Evolutionary conservation across 495 filamentous ascomycete genomes (phyloP).

Genomic region (Cetradonia linearis): DNA sequence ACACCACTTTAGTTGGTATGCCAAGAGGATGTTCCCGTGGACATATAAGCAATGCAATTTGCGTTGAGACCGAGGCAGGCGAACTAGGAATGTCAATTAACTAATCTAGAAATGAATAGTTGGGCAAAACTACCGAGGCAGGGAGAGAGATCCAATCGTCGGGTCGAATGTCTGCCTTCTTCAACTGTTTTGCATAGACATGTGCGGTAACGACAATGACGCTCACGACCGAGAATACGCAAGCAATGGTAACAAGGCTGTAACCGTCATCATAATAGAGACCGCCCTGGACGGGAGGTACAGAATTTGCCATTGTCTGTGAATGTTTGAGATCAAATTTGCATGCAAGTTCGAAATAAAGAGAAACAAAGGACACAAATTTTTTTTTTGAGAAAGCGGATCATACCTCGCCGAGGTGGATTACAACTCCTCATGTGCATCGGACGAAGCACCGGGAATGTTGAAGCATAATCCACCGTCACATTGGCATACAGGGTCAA

Average conservation of each 20-base stretch:
- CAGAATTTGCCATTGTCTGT: background rate
- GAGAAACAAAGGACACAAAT: background rate
- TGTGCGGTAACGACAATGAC: constrained; percentile 5
- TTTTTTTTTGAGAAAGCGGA: background rate
- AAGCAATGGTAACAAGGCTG: background rate
- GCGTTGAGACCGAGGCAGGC: background rate
- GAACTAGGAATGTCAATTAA: background rate
- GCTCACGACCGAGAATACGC: background rate
- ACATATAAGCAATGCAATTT: constrained; percentile 1
- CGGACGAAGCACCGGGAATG: background rate
- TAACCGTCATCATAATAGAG: background rate
- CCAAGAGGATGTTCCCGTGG: background rate
- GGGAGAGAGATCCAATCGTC: constrained; percentile 4
- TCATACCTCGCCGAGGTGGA: background rate
- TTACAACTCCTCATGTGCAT: too few species aligned
- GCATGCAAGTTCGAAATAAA: background rate
- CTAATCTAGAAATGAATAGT: background rate
- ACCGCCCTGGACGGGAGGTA: background rate
- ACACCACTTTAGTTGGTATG: background rate
- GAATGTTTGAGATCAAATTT: background rate
- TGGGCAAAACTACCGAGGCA: background rate
- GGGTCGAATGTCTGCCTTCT: background rate
- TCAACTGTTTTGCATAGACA: constrained; percentile 1
- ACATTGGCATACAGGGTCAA: background rate
- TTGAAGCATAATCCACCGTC: background rate